Evolutionary conservation across 1,284 basidiomycete genomes (phyloP).

Genomic region (Salmacisia buchloeana): DNA sequence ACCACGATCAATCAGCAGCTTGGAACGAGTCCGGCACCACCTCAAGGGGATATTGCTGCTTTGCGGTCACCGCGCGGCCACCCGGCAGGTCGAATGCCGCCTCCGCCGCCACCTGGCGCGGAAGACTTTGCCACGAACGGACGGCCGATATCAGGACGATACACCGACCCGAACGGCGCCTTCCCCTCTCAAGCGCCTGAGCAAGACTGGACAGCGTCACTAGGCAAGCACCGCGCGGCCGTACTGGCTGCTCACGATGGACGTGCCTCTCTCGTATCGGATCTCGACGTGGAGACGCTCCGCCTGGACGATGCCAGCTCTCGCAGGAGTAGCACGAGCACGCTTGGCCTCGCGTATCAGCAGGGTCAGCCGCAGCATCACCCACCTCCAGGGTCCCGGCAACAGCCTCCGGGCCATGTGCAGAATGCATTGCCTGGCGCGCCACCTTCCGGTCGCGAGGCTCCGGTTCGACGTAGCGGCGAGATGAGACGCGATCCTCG

Average conservation of each 20-base stretch:
- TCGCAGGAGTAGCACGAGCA: slow-evolving; percentile 33
- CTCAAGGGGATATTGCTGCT: no score
- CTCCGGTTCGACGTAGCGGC: no score
- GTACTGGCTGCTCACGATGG: slow-evolving; percentile 29
- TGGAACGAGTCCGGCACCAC: no score
- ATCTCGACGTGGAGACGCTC: slow-evolving; percentile 44
- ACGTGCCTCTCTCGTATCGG: slow-evolving; percentile 38
- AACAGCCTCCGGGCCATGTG: no score
- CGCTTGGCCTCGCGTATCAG: slow-evolving; percentile 18
- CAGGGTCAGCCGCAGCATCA: no score
- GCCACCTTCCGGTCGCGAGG: no score
- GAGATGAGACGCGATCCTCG: no score
- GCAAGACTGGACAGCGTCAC: slow-evolving; percentile 2
- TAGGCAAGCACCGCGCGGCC: slow-evolving; percentile 9
- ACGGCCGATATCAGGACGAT: not conserved
- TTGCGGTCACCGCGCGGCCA: slow-evolving; percentile 4
- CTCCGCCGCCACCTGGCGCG: not conserved
- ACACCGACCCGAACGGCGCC: not conserved
- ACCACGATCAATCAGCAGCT: no score
- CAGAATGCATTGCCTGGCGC: no score
- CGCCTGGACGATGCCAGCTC: slow-evolving; percentile 35
- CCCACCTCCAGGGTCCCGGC: no score
- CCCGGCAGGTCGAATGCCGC: not conserved
- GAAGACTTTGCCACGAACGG: not conserved
- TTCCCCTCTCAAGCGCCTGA: not conserved